Evolutionary conservation across 2,329 filamentous ascomycete genomes (phyloP).

Genomic region (Sordariomycetes sp.): DNA sequence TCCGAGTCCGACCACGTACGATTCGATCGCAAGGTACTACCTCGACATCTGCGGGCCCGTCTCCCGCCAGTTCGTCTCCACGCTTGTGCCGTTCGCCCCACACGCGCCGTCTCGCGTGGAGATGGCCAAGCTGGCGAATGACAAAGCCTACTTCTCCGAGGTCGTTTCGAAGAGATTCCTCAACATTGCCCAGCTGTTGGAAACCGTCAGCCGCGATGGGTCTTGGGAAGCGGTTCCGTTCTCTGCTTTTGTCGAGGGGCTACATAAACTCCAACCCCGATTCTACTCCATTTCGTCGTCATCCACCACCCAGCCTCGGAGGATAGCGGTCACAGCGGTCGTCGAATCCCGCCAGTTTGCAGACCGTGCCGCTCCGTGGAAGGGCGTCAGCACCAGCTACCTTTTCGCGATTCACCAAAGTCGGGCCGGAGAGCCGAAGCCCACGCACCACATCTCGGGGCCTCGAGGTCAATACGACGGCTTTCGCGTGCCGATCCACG

Average conservation of each 20-base stretch:
- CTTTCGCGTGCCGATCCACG: neutral
- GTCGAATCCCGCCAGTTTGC: neutral
- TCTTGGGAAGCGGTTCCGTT: neutral
- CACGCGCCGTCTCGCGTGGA: too few relatives aligned
- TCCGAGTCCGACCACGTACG: slow-evolving; percentile 13
- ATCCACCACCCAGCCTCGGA: neutral
- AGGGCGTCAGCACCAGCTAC: neutral
- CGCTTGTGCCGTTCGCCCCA: neutral
- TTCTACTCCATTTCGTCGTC: neutral
- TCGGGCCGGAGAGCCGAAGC: neutral
- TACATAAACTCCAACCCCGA: neutral
- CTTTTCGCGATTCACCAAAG: neutral
- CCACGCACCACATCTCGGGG: neutral
- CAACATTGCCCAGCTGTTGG: neutral
- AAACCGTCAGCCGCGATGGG: neutral
- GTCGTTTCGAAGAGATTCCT: neutral
- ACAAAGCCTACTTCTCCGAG: too few relatives aligned
- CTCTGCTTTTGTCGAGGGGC: neutral
- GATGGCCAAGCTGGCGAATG: neutral
- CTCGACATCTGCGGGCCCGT: neutral
- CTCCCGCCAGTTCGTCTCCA: neutral
- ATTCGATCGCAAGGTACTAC: neutral
- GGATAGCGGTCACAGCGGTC: neutral
- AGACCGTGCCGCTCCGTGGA: neutral
- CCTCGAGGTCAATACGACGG: neutral